Evolutionary conservation across 306 rosid genomes (phyloP), one percentile per base, ranked within the genome.

Genomic region (Lathyrus aphaca): DNA sequence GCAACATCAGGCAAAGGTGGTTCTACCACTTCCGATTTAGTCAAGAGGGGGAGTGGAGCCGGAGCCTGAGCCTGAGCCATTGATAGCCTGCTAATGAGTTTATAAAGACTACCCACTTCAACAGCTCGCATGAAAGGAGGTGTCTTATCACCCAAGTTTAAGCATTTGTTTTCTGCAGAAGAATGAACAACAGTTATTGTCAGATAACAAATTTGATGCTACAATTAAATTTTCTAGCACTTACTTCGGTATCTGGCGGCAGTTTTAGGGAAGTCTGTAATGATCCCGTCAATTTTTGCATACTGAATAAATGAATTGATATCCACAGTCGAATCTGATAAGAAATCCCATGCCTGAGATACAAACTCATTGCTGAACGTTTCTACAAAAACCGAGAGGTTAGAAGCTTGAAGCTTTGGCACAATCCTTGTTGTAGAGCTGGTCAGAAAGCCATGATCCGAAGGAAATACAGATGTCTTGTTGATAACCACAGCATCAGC

Each of bases 291-390:
- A 64, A 88, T 44, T 53, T 0, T 15, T 56, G 21, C 71, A 21
- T 69, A 82, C 5, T 0, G n/a, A 68, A 83, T 79, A 76, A 2
- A 91, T 30, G 97, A 64, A 72, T 91, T 87, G 80, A 94, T 81
- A 87, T 94, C 97, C 58, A 88, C 83, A 0, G 92, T 86, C 65
- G 92, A 38, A 82, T 94, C 97, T 10, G 96, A 82, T 73, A 85
- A 73, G 88, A 80, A 94, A 84, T 94, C 99, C 92, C 89, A 91
- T 57, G 97, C 78, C 75, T 87, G 95, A 35, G 96, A 85, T 61
- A 81, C 81, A 74, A 87, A 94, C 83, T 94, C 99, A 77, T 94
- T 88, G 86, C 85, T 79, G 77, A 94, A 94, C 39, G 71, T 73
- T 79, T 84, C 89, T 10, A 78, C 96, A 17, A 82, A 90, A 32